A percentile compares a stretch with the other conserved stretches of the same genome.
Evolutionary conservation across 768 basidiomycete species (phyloP).

Genomic region (Fistulinella prunicolor): DNA sequence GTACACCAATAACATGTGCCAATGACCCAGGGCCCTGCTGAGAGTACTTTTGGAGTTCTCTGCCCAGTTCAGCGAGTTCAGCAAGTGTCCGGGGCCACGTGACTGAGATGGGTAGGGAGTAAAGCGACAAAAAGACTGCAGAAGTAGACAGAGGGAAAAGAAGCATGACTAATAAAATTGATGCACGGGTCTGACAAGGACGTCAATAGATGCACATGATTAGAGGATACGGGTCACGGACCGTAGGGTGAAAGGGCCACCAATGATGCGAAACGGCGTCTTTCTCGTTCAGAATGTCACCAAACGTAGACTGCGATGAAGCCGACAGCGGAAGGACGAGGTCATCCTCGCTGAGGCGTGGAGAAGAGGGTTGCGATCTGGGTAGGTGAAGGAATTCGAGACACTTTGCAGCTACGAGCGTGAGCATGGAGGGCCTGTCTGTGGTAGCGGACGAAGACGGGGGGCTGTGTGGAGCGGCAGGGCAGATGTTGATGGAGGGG

Average conservation of each 20-base stretch:
- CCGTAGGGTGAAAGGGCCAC: constrained; percentile 34
- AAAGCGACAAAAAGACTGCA: constrained; percentile 43
- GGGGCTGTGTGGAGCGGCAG: too few relatives aligned
- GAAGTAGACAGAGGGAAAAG: constrained; percentile 67
- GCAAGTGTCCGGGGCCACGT: constrained; percentile 73
- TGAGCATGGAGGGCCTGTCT: constrained; percentile 46
- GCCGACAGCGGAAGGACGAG: constrained; percentile 55
- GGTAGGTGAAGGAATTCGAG: constrained; percentile 52
- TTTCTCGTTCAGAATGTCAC: constrained; percentile 42
- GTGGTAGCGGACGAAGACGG: constrained; percentile 11
- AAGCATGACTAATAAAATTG: constrained; percentile 67
- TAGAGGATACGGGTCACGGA: constrained; percentile 22
- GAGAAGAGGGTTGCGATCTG: constrained; percentile 40
- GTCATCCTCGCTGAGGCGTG: constrained; percentile 41
- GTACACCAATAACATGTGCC: constrained; percentile 77
- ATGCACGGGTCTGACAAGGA: constrained; percentile 45
- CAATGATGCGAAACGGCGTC: constrained; percentile 26
- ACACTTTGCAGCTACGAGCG: constrained; percentile 47
- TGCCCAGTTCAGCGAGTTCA: constrained; percentile 72
- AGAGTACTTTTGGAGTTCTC: constrained; percentile 75
- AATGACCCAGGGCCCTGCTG: constrained; percentile 62
- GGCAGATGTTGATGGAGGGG: constrained; percentile 7
- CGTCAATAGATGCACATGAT: constrained; percentile 9
- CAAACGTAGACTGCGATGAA: constrained; percentile 46
- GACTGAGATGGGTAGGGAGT: constrained; percentile 65